Percentiles rank a stretch among this genome's conserved stretches.
These are phyloP conservation scores for Calocera cornea DNA, from an alignment of 768 basidiomycete genomes.

Conservation along the genomic window DNA sequence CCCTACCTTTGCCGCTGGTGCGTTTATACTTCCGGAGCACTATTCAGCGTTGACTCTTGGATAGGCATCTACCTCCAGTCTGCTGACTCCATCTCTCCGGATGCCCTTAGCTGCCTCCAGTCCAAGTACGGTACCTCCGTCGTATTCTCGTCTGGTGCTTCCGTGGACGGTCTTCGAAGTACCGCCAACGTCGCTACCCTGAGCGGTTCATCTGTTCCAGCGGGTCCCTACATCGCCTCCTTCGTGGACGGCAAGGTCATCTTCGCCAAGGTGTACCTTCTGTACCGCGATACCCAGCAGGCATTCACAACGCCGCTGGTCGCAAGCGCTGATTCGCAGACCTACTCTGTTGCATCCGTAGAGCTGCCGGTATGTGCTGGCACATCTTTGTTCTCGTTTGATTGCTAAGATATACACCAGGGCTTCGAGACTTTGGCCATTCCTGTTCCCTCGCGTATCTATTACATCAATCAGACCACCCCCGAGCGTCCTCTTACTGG, in stretches of 20 bases:
- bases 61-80: slow-evolving; percentile 10
- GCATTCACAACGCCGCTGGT: slow-evolving; percentile 17
- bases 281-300: slow-evolving; percentile 18
- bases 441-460: slow-evolving; percentile 38
- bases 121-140: slow-evolving; percentile 7
- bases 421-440: slow-evolving; percentile 24
- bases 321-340: background rate
- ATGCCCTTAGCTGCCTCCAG: slow-evolving; percentile 5
- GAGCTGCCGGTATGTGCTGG: background rate
- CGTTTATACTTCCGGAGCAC: no score
- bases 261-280: slow-evolving; percentile 17
- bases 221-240: slow-evolving; percentile 17
- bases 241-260: slow-evolving; percentile 7
- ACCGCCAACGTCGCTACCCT: background rate
- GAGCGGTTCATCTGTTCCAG: slow-evolving; percentile 10
- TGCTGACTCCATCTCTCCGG: slow-evolving; percentile 7
- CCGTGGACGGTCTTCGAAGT: background rate
- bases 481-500: slow-evolving; percentile 30
- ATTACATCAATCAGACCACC: slow-evolving; percentile 16
- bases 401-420: slow-evolving; percentile 12
- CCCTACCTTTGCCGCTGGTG: slow-evolving; percentile 6
- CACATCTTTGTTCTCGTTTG: background rate
- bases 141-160: slow-evolving; percentile 5
- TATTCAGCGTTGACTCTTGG: slow-evolving; percentile 13
- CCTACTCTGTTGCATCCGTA: background rate